These are phyloP conservation scores for Globisporangium polare DNA, from an alignment of 352 stramenopile genomes.

Conservation along the genomic window DNA sequence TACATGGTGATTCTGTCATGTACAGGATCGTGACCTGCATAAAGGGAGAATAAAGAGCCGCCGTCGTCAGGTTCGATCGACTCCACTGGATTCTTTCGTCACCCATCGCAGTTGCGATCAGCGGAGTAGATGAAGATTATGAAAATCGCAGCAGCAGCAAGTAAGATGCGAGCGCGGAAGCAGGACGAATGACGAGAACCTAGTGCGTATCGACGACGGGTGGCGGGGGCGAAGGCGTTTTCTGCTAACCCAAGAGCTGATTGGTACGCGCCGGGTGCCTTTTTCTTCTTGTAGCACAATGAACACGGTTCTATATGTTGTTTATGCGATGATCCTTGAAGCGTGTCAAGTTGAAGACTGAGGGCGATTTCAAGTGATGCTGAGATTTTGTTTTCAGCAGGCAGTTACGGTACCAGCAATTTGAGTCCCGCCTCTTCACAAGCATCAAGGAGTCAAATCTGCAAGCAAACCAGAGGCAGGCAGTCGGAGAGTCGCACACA, in stretches of 20 bases:
- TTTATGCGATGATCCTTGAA: not conserved
- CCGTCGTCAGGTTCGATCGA: not conserved
- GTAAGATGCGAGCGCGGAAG: not conserved
- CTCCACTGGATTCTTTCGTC: too few relatives aligned
- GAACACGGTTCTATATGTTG: conserved; percentile 8
- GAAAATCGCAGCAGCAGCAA: not conserved
- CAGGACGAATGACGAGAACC: not conserved
- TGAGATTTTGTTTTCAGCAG: not conserved
- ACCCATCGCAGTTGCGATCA: not conserved
- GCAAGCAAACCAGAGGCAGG: too few relatives aligned
- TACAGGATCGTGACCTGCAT: conserved; percentile 87
- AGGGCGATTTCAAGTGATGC: too few relatives aligned
- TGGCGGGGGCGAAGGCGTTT: not conserved
- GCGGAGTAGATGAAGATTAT: not conserved
- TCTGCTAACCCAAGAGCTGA: too few relatives aligned
- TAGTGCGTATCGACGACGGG: not conserved
- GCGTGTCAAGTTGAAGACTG: too few relatives aligned
- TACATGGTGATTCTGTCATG: not conserved
- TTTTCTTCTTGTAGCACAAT: not conserved
- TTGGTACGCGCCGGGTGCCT: not conserved
- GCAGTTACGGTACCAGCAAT: too few relatives aligned
- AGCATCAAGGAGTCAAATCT: too few relatives aligned
- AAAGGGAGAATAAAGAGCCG: conserved; percentile 68
- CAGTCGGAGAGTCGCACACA: too few relatives aligned
- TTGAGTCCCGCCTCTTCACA: conserved; percentile 8